Base-by-base conservation (phyloP, 148 eudicot species). In the Camellia japonica region DNA sequence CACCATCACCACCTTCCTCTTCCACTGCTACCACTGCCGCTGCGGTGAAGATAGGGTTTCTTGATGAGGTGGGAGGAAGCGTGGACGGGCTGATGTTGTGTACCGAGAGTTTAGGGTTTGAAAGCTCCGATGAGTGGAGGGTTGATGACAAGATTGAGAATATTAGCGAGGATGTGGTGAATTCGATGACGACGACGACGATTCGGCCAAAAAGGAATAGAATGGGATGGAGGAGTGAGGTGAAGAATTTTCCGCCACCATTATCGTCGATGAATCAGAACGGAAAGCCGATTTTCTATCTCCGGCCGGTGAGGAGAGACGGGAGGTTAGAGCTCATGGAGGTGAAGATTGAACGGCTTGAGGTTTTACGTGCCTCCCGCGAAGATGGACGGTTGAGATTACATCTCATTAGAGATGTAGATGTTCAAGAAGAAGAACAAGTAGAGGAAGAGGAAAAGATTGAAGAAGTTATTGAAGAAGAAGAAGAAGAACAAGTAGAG, bases 71-170 rank as follows among this genome's bases (percentile, higher is more conserved):
- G 0, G 83, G 85, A 1, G 82, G 87, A 14, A 69, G 82, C 72
- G 76, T 79, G 13, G 61, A 73, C 49, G 87, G 91, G 23, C 74
- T 90, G 44, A 71, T 58, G 70, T 92, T 91, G 19, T 92, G 93
- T 61, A 92, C 94, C 0, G 97, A 92, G 78, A 86, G 85, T n/a
- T 52, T 92, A 5, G 97, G 97, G n/a, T 89, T 77, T 11, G 97
- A 92, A 81, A 92, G 97, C 78, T 92, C 87, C 6, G 88, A 90
- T 7, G 89, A 84, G 77, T 84, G 88, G 54, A 84, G 80, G 49
- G 68, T 82, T 49, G 52, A 86, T 68, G 82, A 79, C 69, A 55
- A 80, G 5, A 74, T 83, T 56, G 74, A 44, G 47, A 60, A 38
- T 15, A 44, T 60, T 16, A 20, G 4, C 6, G 13, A 20, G 1